A percentile compares a stretch with the other conserved stretches of the same genome.
Conservation (phyloP, 139 green algal species). For the Limnomonas spitsbergensis region DNA sequence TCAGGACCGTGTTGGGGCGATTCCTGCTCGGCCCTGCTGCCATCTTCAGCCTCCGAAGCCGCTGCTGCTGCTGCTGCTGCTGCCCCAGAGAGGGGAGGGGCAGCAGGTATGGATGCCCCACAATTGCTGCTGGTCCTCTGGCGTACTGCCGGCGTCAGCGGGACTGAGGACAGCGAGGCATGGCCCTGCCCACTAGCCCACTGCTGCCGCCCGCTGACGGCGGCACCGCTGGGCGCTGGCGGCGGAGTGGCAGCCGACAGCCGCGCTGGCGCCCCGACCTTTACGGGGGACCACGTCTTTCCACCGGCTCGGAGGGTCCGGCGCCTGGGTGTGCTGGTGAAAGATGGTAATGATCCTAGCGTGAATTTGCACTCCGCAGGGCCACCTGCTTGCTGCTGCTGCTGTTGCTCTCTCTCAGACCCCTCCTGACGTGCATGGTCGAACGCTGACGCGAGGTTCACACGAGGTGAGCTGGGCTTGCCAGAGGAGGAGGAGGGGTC, state of each 20-base stretch:
- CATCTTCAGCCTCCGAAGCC: no score
- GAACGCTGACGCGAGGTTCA: neutral
- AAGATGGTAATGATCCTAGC: neutral
- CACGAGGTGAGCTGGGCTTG: neutral
- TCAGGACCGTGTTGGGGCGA: no score
- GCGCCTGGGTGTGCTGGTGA: neutral
- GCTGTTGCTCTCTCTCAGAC: neutral
- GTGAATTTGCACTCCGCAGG: neutral
- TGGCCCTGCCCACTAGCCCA: neutral
- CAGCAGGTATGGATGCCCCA: no score
- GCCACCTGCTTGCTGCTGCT: neutral
- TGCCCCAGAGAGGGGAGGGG: no score
- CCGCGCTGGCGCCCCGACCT: neutral
- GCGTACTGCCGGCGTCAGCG: neutral
- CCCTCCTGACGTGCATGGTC: neutral
- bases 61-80: no score
- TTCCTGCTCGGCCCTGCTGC: no score
- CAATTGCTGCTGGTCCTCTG: neutral
- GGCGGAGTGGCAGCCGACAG: neutral
- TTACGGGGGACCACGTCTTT: neutral
- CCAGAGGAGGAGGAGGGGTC: no score
- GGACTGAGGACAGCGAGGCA: neutral
- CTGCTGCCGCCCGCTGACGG: neutral
- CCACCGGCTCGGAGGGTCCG: neutral
- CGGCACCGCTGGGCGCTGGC: neutral